phyloP scores from a whole-genome alignment of 176 grass and related monocot species.

The Themeda triandra region DNA sequence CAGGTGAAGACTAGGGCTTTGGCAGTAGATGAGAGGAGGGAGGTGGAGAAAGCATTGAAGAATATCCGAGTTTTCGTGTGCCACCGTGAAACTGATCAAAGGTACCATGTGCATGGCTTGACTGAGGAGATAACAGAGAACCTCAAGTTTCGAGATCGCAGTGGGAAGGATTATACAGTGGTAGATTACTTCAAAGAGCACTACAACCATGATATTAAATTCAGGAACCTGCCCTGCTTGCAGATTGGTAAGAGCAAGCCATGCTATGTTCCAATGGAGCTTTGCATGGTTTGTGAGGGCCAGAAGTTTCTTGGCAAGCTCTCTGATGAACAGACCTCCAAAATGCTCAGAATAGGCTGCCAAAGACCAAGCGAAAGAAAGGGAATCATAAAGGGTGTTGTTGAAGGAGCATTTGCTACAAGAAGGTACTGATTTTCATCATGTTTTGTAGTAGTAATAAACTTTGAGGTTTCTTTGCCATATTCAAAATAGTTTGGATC shows the following conservation, averaged over 20 bases:
- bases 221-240: constrained; percentile 91
- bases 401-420: constrained; percentile 50
- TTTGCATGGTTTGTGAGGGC: constrained; percentile 85
- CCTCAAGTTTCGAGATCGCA: constrained; percentile 86
- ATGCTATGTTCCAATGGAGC: constrained; percentile 94
- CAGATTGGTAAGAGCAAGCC: constrained; percentile 92
- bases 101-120: constrained; percentile 74
- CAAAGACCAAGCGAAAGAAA: constrained; percentile 81
- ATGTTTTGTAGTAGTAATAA: constrained; percentile 9
- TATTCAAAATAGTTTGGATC: not conserved
- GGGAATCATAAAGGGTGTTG: constrained; percentile 76
- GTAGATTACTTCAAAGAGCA: constrained; percentile 93
- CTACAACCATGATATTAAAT: constrained; percentile 94
- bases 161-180: constrained; percentile 68
- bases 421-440: constrained; percentile 49
- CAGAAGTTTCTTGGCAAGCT: constrained; percentile 96
- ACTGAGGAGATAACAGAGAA: constrained; percentile 76
- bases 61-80: constrained; percentile 85
- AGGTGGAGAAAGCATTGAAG: constrained; percentile 82
- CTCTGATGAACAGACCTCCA: constrained; percentile 77
- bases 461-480: not conserved
- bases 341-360: constrained; percentile 88
- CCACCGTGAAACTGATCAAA: constrained; percentile 85
- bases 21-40: constrained; percentile 61
- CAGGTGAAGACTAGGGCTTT: constrained; percentile 58